Base-by-base conservation (phyloP, 2,329 filamentous ascomycete species). In the Aspergillus nomiae region DNA sequence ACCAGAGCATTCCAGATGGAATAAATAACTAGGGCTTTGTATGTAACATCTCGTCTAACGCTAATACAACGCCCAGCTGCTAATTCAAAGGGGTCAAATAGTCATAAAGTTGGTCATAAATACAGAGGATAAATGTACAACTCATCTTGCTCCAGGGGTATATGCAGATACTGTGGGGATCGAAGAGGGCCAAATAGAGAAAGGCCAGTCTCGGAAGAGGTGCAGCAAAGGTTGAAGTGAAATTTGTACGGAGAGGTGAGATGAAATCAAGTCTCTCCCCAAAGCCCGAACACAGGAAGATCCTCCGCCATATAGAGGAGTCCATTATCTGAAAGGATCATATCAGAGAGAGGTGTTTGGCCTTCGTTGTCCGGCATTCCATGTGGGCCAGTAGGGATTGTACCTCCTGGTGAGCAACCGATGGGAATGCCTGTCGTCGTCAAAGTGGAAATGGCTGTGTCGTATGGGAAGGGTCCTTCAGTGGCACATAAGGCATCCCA, bases 271-370 rank as follows among this genome's bases (percentile, higher is more conserved):
- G 65, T 43, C 24, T 76, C 73, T 57, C 64, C 70, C 71, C 74
- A 76, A 7, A 75, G 65, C 4, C 74, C 74, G 60, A 76, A 75
- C 1, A 73, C 69, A 0, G 73, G 71, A 9, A 76, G 63, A 59
- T 76, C 74, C 36, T 76, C 74, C 0, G 74, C 74, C 71, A 75
- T 74, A 38, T 76, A 76, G 8, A 76, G 60, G 16, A 76, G 65
- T 1, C 74, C 74, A 46, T 75, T 75, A 5, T 75, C 74, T 0
- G 74, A 70, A 19, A 76, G 66, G 6, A 76, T 69, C 45, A 75
- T 64, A 60, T 75, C 74, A 4, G 74, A 76, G 4, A 75, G 63
- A 1, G 74, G 74, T 1, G 74, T 76, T 16, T 73, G 74, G 7
- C 71, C 70, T 11, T 65, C 65, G 7, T 66, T 65, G 0, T 62